A percentile compares a stretch with the other conserved stretches of the same genome.
phyloP scores from a whole-genome alignment of 768 basidiomycete species.

The Rhizopogon salebrosus region DNA sequence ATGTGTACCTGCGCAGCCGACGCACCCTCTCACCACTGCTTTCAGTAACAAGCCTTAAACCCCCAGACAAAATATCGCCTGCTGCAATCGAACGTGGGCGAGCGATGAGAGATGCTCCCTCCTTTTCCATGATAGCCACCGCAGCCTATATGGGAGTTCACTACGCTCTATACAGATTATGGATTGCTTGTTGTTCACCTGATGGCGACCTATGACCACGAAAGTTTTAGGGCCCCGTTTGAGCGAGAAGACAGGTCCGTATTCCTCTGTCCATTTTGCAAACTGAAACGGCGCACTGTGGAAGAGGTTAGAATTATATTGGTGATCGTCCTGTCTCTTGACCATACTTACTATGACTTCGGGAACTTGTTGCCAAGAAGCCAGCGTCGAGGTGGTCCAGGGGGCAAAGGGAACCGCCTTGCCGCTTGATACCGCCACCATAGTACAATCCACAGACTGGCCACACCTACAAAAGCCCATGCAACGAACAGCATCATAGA shows the following conservation, averaged over 20 bases:
- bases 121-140: constrained; percentile 35
- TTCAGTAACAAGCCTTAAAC: constrained; percentile 25
- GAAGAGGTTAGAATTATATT: too few relatives aligned
- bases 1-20: constrained; percentile 7
- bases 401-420: constrained; percentile 13
- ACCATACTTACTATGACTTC: constrained; percentile 11
- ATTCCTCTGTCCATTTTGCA: constrained; percentile 52
- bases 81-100: constrained; percentile 32
- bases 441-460: neutral
- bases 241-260: constrained; percentile 56
- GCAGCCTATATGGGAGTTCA: constrained; percentile 29
- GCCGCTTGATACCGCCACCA: neutral
- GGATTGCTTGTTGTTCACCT: neutral
- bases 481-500: too few relatives aligned
- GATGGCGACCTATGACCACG: constrained; percentile 20
- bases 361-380: constrained; percentile 19
- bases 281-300: constrained; percentile 23
- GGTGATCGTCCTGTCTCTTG: neutral
- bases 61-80: constrained; percentile 28
- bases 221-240: constrained; percentile 33
- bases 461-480: too few relatives aligned
- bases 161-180: neutral
- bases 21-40: constrained; percentile 26
- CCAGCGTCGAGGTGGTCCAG: constrained; percentile 21
- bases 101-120: constrained; percentile 29